A percentile compares a stretch with the other conserved stretches of the same genome.
phyloP scores from a whole-genome alignment of 2,329 filamentous ascomycete species.

The Calonectria pteridis region DNA sequence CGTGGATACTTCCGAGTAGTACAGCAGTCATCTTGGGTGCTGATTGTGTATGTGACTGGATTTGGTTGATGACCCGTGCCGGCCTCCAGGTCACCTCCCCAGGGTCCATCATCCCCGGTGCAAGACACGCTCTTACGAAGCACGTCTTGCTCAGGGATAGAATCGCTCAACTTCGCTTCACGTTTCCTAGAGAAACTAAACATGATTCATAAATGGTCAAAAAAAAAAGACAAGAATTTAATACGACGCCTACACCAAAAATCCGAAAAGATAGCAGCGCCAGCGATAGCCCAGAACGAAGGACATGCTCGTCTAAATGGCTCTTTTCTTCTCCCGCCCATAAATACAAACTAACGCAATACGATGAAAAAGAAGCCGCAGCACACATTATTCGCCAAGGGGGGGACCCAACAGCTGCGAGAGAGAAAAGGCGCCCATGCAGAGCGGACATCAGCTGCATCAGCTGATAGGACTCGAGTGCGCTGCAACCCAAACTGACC shows the following conservation, averaged over 20 bases:
- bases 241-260: background rate
- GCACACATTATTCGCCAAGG: background rate
- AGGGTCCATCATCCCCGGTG: background rate
- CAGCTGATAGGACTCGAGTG: background rate
- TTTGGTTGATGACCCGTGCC: background rate
- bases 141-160: background rate
- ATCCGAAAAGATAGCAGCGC: background rate
- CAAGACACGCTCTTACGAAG: too few relatives aligned
- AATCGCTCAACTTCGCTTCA: too few relatives aligned
- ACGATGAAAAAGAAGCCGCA: background rate
- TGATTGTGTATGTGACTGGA: too few relatives aligned
- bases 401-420: background rate
- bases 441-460: background rate
- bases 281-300: background rate
- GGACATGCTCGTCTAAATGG: background rate
- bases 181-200: background rate
- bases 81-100: background rate
- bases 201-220: background rate
- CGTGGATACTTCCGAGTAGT: conserved; percentile 57
- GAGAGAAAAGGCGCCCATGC: background rate
- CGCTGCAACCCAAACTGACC: background rate
- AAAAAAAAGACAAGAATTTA: background rate
- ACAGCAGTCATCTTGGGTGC: background rate
- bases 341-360: background rate
- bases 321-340: background rate